These are phyloP conservation scores for Rosa lucieae DNA, from an alignment of 306 rosid genomes.

Conservation along the genomic window DNA sequence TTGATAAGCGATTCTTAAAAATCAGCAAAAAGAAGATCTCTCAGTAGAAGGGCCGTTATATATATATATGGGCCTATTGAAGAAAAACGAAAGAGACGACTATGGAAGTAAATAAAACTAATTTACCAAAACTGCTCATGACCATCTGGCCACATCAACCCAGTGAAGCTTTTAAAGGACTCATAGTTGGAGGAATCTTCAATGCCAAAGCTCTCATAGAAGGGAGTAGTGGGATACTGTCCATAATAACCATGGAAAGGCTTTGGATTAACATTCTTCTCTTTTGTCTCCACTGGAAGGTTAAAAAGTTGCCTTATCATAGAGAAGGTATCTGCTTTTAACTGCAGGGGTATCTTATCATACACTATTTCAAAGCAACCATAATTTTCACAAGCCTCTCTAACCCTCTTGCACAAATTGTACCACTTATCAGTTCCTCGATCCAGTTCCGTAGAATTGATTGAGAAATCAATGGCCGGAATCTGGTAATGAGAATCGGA, in stretches of 20 bases:
- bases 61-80: too few relatives aligned
- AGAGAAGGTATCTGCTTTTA: neutral
- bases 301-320: neutral
- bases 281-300: neutral
- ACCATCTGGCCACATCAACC: neutral
- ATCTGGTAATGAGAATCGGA: neutral
- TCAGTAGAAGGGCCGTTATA: too few relatives aligned
- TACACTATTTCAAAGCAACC: conserved; percentile 11
- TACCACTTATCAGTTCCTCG: conserved; percentile 33
- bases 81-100: neutral
- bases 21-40: too few relatives aligned
- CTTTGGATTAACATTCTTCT: neutral
- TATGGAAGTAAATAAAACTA: neutral
- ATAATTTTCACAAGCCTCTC: conserved; percentile 46
- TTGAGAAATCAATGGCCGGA: neutral
- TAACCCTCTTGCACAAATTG: conserved; percentile 37
- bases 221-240: neutral
- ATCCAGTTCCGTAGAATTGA: neutral
- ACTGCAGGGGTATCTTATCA: conserved; percentile 2
- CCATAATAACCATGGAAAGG: neutral
- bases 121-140: conserved; percentile 12
- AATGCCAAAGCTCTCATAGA: conserved; percentile 11
- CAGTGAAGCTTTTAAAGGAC: neutral
- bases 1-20: too few relatives aligned
- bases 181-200: neutral